Evolutionary conservation across 2,329 filamentous ascomycete species (phyloP).

Genomic region (Grosmannia huntii): DNA sequence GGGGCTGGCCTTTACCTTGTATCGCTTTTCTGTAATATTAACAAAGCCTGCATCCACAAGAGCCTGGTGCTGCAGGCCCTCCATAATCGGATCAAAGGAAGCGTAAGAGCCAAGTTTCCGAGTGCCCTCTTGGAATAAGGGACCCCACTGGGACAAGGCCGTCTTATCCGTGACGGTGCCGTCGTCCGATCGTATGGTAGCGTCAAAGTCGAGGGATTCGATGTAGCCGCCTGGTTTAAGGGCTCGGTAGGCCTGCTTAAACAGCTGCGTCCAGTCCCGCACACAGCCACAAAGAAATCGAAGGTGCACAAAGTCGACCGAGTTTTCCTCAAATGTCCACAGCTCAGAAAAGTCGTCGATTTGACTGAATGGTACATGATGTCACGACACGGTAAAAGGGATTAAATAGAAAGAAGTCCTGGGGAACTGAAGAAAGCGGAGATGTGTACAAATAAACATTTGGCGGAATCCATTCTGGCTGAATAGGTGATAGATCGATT

Average conservation of each 20-base stretch:
- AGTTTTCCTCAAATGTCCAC: constrained; percentile 13
- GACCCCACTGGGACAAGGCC: constrained; percentile 14
- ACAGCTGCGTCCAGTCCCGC: constrained; percentile 13
- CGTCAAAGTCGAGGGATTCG: constrained; percentile 12
- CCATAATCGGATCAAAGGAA: neutral
- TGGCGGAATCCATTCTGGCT: constrained; percentile 9
- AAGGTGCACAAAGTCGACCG: constrained; percentile 17
- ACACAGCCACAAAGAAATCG: constrained; percentile 16
- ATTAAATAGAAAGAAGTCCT: too few relatives aligned
- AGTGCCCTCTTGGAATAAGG: neutral
- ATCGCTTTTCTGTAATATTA: neutral
- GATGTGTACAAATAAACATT: constrained; percentile 5
- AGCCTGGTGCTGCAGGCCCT: neutral
- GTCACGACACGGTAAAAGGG: too few relatives aligned
- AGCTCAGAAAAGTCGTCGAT: constrained; percentile 16
- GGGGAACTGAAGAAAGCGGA: neutral
- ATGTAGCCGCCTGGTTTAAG: constrained; percentile 37
- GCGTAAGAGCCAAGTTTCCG: neutral
- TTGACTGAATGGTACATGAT: constrained; percentile 4
- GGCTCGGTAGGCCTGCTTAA: constrained; percentile 11
- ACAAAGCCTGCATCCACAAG: neutral
- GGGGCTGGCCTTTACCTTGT: constrained; percentile 1
- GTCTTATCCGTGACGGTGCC: constrained; percentile 9
- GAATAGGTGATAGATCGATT: constrained; percentile 29
- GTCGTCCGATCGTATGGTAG: constrained; percentile 15